Conservation (phyloP, 306 rosid species). For the Inga leiocalycina region DNA sequence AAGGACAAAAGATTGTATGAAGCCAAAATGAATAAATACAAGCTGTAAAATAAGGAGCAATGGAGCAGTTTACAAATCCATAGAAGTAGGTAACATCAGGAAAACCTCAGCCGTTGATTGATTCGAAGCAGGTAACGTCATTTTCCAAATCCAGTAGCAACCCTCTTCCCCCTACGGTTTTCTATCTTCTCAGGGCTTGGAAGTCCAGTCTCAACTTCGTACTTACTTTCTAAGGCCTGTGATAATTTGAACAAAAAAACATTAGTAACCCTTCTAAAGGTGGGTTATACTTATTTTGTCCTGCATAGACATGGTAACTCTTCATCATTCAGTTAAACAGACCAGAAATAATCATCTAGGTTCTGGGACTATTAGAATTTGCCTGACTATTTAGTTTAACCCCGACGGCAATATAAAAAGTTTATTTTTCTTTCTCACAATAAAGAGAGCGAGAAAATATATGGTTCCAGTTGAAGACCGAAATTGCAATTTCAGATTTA, state of each 20-base stretch:
- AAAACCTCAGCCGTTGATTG: slow-evolving; percentile 34
- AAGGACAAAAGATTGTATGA: too few relatives aligned
- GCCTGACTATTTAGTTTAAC: neutral
- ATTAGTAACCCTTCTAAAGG: neutral
- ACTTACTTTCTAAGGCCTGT: slow-evolving; percentile 82
- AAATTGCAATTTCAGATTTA: slow-evolving; percentile 5
- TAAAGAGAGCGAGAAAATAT: neutral
- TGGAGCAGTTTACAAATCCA: neutral
- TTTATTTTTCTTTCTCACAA: neutral
- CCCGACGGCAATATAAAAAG: neutral
- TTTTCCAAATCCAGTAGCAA: slow-evolving; percentile 81
- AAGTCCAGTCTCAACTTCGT: slow-evolving; percentile 64
- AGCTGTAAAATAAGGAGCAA: slow-evolving; percentile 21
- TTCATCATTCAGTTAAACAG: neutral
- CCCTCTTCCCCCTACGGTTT: slow-evolving; percentile 50
- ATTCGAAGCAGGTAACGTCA: slow-evolving; percentile 12
- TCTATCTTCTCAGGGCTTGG: slow-evolving; percentile 84
- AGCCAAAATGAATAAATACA: slow-evolving; percentile 2
- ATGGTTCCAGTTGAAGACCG: neutral
- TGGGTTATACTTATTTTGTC: neutral
- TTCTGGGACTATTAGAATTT: neutral
- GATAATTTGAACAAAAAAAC: slow-evolving; percentile 23
- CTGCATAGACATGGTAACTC: slow-evolving; percentile 11
- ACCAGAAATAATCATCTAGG: neutral
- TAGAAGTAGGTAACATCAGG: neutral